Evolutionary conservation across 331 rosid species (phyloP).

Genomic region (Acacia pycnantha): DNA sequence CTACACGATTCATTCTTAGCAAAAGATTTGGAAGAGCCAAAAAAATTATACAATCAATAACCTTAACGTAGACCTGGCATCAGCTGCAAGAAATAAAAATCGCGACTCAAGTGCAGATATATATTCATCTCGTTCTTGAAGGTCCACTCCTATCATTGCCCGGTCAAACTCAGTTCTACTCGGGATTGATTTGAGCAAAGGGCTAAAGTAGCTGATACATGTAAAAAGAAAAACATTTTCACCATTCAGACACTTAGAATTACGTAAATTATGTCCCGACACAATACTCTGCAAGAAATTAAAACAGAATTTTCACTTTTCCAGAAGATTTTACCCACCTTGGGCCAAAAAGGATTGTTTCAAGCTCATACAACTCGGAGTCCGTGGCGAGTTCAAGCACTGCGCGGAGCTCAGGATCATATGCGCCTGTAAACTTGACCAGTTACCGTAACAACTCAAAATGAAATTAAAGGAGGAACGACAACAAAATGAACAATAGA

Average conservation of each 20-base stretch:
- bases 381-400: constrained; percentile 87
- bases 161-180: constrained; percentile 51
- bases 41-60: constrained; percentile 12
- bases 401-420: constrained; percentile 71
- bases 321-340: constrained; percentile 40
- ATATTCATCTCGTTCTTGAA: constrained; percentile 69
- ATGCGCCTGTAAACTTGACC: constrained; percentile 36
- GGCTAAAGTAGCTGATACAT: constrained; percentile 77
- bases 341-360: constrained; percentile 76
- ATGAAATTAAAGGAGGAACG: background rate
- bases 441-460: background rate
- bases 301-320: background rate
- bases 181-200: constrained; percentile 77
- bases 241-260: background rate
- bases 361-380: constrained; percentile 73
- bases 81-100: constrained; percentile 88
- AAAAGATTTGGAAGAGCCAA: background rate
- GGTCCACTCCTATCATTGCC: constrained; percentile 72
- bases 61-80: constrained; percentile 89
- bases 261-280: background rate
- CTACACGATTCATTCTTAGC: background rate
- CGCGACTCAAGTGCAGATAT: constrained; percentile 71
- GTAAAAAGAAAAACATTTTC: background rate
- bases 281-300: background rate
- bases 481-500: background rate